Conservation (phyloP, 352 stramenopile species). For the Globisporangium mamillatum region DNA sequence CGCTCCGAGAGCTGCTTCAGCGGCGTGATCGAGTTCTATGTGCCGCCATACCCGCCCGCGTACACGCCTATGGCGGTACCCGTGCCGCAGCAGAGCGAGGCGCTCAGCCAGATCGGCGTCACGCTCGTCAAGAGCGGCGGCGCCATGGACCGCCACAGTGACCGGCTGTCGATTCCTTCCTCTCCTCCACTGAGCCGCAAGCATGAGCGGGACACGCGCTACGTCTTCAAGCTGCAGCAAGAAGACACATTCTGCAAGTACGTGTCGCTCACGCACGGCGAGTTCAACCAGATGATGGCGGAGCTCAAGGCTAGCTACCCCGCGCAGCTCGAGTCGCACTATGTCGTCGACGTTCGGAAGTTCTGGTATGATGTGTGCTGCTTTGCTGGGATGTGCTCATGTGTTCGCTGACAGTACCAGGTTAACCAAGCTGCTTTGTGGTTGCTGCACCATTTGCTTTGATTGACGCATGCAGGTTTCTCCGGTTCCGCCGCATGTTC, state of each 20-base stretch:
- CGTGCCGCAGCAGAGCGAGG: conserved; percentile 8
- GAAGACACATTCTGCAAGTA: conserved; percentile 17
- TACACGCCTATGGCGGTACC: conserved; percentile 24
- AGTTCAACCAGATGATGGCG: conserved; percentile 20
- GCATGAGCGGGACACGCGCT: conserved; percentile 1
- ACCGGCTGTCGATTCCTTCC: neutral
- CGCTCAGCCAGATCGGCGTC: conserved; percentile 18
- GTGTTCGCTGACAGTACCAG: neutral
- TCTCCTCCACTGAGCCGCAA: neutral
- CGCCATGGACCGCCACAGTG: neutral
- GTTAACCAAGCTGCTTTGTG: neutral
- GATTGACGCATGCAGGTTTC: conserved; percentile 13
- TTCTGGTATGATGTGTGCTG: conserved; percentile 15
- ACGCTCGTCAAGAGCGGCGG: conserved; percentile 9
- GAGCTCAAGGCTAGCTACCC: conserved; percentile 21
- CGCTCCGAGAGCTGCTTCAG: conserved; percentile 25
- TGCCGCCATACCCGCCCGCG: conserved; percentile 20
- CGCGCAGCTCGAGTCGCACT: conserved; percentile 21
- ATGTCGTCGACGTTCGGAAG: conserved; percentile 24
- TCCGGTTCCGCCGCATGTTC: conserved; percentile 18
- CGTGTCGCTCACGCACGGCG: conserved; percentile 17
- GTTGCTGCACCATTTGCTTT: neutral
- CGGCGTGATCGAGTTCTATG: conserved; percentile 25
- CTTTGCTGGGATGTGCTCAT: neutral
- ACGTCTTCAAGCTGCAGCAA: conserved; percentile 19